A percentile compares a stretch with the other conserved stretches of the same genome.
These are phyloP conservation scores for Theobroma cacao DNA, from an alignment of 345 rosid species.

Conservation along the genomic window DNA sequence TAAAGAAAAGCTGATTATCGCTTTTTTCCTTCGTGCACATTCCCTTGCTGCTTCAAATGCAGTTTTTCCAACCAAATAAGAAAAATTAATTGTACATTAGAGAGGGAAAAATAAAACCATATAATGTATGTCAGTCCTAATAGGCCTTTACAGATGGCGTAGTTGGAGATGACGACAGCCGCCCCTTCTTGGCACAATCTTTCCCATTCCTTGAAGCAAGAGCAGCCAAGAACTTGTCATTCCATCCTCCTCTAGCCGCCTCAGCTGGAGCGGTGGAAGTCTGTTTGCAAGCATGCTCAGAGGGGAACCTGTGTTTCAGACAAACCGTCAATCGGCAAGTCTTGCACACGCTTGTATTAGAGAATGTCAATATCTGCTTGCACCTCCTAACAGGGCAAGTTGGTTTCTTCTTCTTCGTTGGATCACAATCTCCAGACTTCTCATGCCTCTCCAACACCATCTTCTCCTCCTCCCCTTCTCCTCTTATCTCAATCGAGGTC, in stretches of 20 bases:
- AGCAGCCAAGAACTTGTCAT: slow-evolving; percentile 58
- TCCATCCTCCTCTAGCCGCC: slow-evolving; percentile 28
- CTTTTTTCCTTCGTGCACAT: not conserved
- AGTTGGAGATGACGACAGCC: slow-evolving; percentile 22
- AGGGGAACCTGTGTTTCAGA: slow-evolving; percentile 72
- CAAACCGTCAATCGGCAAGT: slow-evolving; percentile 67
- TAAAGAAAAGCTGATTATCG: not conserved
- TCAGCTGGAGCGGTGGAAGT: not conserved
- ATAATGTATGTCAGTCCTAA: slow-evolving; percentile 1
- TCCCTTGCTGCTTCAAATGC: not conserved
- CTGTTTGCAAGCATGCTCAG: slow-evolving; percentile 59
- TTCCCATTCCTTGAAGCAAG: slow-evolving; percentile 48
- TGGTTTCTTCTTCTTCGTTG: slow-evolving; percentile 61
- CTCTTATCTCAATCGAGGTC: slow-evolving; percentile 59
- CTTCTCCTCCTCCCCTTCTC: slow-evolving; percentile 36
- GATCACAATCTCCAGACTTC: slow-evolving; percentile 60
- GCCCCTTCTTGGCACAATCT: slow-evolving; percentile 36
- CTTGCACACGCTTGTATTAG: slow-evolving; percentile 69
- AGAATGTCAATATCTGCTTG: slow-evolving; percentile 59
- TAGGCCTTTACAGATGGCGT: slow-evolving; percentile 33
- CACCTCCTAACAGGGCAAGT: slow-evolving; percentile 65
- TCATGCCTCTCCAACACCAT: slow-evolving; percentile 49
- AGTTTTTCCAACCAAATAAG: not conserved
- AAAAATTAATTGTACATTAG: not conserved
- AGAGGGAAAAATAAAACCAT: not conserved